Evolutionary conservation across 2,329 filamentous ascomycete genomes (phyloP).

Genomic region (Sporothrix dimorphospora): DNA sequence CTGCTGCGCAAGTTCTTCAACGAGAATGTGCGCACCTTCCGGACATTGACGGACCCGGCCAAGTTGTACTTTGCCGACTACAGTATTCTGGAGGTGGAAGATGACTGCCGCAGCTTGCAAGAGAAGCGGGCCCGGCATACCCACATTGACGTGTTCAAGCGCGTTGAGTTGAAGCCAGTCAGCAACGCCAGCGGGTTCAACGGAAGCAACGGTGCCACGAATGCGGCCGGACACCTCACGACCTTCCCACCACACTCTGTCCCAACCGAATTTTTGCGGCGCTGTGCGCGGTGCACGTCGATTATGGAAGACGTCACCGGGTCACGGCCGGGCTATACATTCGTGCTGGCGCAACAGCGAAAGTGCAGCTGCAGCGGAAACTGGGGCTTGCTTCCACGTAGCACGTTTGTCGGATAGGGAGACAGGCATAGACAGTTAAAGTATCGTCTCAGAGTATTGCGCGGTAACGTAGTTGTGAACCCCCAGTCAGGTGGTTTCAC

Average conservation of each 20-base stretch:
- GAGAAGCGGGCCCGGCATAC: conserved; percentile 43
- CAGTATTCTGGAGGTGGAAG: conserved; percentile 66
- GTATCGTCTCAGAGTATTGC: neutral
- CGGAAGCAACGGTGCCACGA: conserved; percentile 42
- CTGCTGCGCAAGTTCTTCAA: conserved; percentile 69
- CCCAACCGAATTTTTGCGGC: conserved; percentile 44
- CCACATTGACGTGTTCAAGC: conserved; percentile 61
- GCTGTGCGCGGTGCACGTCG: conserved; percentile 63
- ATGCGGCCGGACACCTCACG: neutral
- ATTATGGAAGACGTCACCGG: conserved; percentile 65
- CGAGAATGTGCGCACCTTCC: conserved; percentile 60
- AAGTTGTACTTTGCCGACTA: conserved; percentile 75
- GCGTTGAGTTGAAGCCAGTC: conserved; percentile 51
- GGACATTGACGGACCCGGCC: conserved; percentile 63
- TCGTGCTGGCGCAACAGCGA: conserved; percentile 58
- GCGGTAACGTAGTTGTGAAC: neutral
- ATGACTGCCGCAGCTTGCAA: conserved; percentile 55
- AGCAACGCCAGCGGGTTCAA: neutral
- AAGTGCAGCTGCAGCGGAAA: conserved; percentile 59
- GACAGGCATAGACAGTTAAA: neutral
- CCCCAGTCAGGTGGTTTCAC: too few species aligned
- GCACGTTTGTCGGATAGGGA: conserved; percentile 28
- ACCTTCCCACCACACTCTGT: neutral
- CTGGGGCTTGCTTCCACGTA: conserved; percentile 51
- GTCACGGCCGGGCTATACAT: conserved; percentile 54